Base-by-base conservation (phyloP, 352 stramenopile species). In the Pythium sukuiense region DNA sequence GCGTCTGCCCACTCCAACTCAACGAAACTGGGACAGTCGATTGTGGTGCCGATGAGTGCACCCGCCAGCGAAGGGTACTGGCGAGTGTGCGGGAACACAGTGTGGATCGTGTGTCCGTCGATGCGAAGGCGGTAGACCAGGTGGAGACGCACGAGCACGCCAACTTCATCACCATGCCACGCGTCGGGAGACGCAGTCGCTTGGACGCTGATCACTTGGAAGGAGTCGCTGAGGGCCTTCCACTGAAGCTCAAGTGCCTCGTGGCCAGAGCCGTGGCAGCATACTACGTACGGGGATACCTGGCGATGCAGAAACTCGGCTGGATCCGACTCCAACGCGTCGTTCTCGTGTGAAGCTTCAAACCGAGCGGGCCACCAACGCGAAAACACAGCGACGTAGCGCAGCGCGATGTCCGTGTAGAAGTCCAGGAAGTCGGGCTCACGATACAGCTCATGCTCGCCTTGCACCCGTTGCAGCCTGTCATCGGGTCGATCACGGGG, bases 111-210 rank as follows among this genome's bases (percentile, higher is more conserved):
- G 5, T 26, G 20, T 3, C 55, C 49, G 26, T 59, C 43, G n/a
- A 71, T 61, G 20, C 2, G 6, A 5, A 71, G 30, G 6, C 60
- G 43, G 43, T 71, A 71, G 16, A 61, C 48, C 8, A 53, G 43
- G 1, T 20, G 35, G 32, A 63, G 27, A 30, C 54, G 48, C 6
- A 45, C 63, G 20, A 49, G 46, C 1, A 52, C n/a, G 1, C 26
- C 24, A 8, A 16, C 35, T 0, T 27, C 14, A 55, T 59, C n/a
- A 8, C 30, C 20, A 24, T 24, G 20, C 16, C 29, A 53, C 9
- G 54, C 9, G 26, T 55, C 14, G 6, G 63, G 63, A 12, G 32
- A 9, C 18, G 50, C 32, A 9, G 18, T 27, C 2, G 16, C 50
- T 18, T 48, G 46, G 39, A 53, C 35, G 52, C 24, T 16, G 3